These are phyloP conservation scores for Aethionema arabicum DNA, from an alignment of 345 rosid genomes.

Conservation along the genomic window DNA sequence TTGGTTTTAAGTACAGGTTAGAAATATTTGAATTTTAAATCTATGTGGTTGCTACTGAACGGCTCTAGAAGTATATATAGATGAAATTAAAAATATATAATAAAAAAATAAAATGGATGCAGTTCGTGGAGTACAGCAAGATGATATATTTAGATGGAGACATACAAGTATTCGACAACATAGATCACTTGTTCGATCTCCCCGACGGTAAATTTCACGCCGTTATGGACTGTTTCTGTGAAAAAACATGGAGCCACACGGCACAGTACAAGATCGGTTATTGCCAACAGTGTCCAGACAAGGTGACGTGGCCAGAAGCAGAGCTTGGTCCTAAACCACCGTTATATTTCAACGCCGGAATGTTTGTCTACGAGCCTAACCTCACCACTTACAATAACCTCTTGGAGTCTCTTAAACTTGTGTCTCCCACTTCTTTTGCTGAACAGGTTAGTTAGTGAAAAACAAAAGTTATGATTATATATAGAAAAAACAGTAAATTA, in stretches of 20 bases:
- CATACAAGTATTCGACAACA: slow-evolving; percentile 71
- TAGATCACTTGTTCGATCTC: slow-evolving; percentile 66
- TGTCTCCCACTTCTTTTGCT: slow-evolving; percentile 62
- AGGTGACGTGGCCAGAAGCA: slow-evolving; percentile 50
- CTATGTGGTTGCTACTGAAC: too few relatives aligned
- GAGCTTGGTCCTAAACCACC: slow-evolving; percentile 61
- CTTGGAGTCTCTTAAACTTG: slow-evolving; percentile 44
- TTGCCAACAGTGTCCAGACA: slow-evolving; percentile 76
- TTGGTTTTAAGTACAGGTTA: too few relatives aligned
- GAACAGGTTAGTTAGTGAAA: slow-evolving; percentile 56
- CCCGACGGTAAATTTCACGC: slow-evolving; percentile 62
- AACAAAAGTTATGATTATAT: background rate
- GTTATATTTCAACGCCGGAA: slow-evolving; percentile 78
- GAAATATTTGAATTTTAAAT: too few relatives aligned
- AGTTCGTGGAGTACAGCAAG: slow-evolving; percentile 70
- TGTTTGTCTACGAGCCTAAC: slow-evolving; percentile 64
- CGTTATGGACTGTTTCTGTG: slow-evolving; percentile 77
- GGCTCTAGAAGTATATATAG: background rate
- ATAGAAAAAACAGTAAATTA: too few relatives aligned
- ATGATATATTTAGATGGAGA: slow-evolving; percentile 76
- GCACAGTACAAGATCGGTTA: slow-evolving; percentile 66
- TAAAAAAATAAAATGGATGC: slow-evolving; percentile 17
- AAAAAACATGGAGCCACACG: slow-evolving; percentile 66
- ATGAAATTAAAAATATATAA: background rate
- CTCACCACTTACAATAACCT: slow-evolving; percentile 43